Percentiles rank a stretch among this genome's conserved stretches.
These are phyloP conservation scores for Aphanomyces astaci DNA, from an alignment of 352 stramenopile species.

Conservation along the genomic window DNA sequence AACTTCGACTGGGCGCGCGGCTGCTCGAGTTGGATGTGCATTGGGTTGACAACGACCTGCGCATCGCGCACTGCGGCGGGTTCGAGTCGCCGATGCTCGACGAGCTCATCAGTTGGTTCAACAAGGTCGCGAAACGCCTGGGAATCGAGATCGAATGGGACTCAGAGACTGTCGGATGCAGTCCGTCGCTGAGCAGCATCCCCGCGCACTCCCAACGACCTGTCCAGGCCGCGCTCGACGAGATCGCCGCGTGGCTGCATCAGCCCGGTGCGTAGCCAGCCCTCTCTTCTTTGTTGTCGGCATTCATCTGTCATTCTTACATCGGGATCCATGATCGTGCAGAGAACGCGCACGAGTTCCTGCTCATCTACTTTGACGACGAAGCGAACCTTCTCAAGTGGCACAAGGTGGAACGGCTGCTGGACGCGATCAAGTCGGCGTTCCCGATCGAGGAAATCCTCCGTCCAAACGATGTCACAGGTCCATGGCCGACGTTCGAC, in stretches of 20 bases:
- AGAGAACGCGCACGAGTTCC: slow-evolving; percentile 53
- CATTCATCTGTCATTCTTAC: too few species aligned
- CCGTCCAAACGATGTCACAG: slow-evolving; percentile 47
- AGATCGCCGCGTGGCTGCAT: slow-evolving; percentile 54
- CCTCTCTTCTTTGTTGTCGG: not conserved
- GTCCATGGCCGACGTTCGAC: slow-evolving; percentile 56
- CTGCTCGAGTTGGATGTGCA: slow-evolving; percentile 79
- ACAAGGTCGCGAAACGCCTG: slow-evolving; percentile 44
- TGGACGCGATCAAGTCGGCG: slow-evolving; percentile 56
- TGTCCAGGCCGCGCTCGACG: slow-evolving; percentile 38
- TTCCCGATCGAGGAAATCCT: slow-evolving; percentile 60
- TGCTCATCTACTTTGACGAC: slow-evolving; percentile 82
- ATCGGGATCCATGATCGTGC: too few species aligned
- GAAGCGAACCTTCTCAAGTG: slow-evolving; percentile 61
- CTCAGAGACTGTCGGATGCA: slow-evolving; percentile 64
- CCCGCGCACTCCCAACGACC: slow-evolving; percentile 44
- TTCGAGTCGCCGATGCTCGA: slow-evolving; percentile 50
- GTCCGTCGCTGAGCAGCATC: slow-evolving; percentile 72
- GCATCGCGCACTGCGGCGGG: slow-evolving; percentile 65
- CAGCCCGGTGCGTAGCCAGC: slow-evolving; percentile 25
- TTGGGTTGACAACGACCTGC: slow-evolving; percentile 58
- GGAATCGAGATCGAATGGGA: slow-evolving; percentile 58
- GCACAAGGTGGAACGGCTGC: slow-evolving; percentile 64
- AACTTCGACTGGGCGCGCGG: slow-evolving; percentile 63
- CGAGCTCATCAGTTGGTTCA: slow-evolving; percentile 55